Percentiles rank a stretch among this genome's conserved stretches.
Conservation (phyloP, 2,329 filamentous ascomycete species). For the Parascedosporium putredinis region DNA sequence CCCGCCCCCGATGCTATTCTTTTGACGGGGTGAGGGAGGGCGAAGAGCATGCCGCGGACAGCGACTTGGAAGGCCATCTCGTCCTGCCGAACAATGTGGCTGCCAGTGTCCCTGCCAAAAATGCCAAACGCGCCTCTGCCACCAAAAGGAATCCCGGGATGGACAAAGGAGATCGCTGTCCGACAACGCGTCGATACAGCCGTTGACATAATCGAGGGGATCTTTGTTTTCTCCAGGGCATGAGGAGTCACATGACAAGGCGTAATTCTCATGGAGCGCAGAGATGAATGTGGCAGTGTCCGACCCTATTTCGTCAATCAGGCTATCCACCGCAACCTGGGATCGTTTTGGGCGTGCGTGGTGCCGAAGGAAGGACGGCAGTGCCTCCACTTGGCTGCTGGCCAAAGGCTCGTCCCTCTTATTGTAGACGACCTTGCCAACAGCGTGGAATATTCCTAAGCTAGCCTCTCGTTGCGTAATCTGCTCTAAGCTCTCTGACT, state of each 20-base stretch:
- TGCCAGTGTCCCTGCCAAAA: constrained; percentile 45
- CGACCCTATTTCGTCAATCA: constrained; percentile 91
- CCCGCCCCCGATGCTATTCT: constrained; percentile 33
- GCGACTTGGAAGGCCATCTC: constrained; percentile 91
- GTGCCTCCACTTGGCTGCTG: constrained; percentile 26
- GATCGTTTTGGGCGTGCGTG: constrained; percentile 50
- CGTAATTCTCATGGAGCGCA: constrained; percentile 88
- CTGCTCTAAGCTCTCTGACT: constrained; percentile 68
- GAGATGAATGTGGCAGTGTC: constrained; percentile 85
- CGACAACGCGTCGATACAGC: constrained; percentile 79
- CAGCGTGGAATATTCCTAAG: constrained; percentile 89
- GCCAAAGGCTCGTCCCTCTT: constrained; percentile 56
- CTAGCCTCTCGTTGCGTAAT: constrained; percentile 82
- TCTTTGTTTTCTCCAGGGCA: constrained; percentile 39
- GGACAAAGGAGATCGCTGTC: constrained; percentile 78
- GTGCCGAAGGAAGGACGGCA: constrained; percentile 50
- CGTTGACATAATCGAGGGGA: constrained; percentile 68
- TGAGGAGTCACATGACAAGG: constrained; percentile 63
- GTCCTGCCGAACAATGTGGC: constrained; percentile 76
- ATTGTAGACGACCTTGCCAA: constrained; percentile 94
- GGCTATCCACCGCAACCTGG: constrained; percentile 57
- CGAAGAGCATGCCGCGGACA: constrained; percentile 76
- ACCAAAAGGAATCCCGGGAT: constrained; percentile 57
- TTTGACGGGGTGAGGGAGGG: constrained; percentile 77
- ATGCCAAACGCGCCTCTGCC: constrained; percentile 39